phyloP scores from a whole-genome alignment of 2,329 filamentous ascomycete species.

The Verticillium nubilum region DNA sequence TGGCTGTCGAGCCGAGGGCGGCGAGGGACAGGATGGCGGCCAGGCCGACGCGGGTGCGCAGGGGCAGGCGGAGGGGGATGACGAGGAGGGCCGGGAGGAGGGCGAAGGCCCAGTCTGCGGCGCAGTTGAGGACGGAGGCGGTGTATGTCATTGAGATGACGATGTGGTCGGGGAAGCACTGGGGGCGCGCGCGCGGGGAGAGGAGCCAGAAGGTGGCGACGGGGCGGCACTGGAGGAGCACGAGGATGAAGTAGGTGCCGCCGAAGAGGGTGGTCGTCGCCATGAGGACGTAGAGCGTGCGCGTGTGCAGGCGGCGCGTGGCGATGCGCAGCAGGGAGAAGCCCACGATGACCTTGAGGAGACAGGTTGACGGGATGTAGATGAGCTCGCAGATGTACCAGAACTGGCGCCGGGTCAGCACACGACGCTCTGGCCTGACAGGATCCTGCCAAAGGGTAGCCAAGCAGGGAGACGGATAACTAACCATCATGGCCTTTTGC shows the following conservation, averaged over 20 bases:
- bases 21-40: constrained; percentile 24
- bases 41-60: constrained; percentile 29
- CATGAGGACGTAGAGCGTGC: constrained; percentile 29
- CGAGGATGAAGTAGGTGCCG: constrained; percentile 34
- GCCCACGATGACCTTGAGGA: constrained; percentile 34
- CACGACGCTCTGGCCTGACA: no score
- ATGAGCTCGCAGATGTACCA: constrained; percentile 36
- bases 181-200: constrained; percentile 18
- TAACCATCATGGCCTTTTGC: constrained; percentile 23
- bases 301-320: constrained; percentile 22
- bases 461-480: not conserved
- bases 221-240: constrained; percentile 33
- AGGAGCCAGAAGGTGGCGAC: constrained; percentile 32
- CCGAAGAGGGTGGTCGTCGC: constrained; percentile 28
- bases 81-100: constrained; percentile 34
- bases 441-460: no score
- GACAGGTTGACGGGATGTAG: constrained; percentile 28
- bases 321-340: constrained; percentile 36
- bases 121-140: constrained; percentile 31
- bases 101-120: constrained; percentile 32
- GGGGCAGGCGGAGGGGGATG: constrained; percentile 34
- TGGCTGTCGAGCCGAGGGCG: constrained; percentile 27
- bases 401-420: constrained; percentile 17
- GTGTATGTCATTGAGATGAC: constrained; percentile 25
- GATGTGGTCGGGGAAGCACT: constrained; percentile 21